Evolutionary conservation across 352 stramenopile species (phyloP).

Genomic region (Globisporangium okanoganense): DNA sequence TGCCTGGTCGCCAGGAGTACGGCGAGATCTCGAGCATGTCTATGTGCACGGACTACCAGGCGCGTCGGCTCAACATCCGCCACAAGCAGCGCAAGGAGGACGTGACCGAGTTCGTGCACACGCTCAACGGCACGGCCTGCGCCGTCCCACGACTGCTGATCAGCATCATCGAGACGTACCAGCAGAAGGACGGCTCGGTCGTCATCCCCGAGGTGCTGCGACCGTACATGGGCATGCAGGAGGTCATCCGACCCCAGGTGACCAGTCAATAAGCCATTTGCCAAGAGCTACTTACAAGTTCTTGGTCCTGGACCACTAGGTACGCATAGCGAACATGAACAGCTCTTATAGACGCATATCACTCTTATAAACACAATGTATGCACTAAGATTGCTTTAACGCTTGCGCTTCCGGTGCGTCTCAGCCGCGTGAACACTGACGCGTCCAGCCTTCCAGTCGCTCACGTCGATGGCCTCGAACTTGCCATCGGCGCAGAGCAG

Average conservation of each 20-base stretch:
- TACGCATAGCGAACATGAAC: neutral
- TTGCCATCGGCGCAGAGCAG: conserved; percentile 28
- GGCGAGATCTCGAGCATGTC: conserved; percentile 84
- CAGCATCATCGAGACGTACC: conserved; percentile 81
- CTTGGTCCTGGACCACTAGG: no score
- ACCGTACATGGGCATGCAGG: conserved; percentile 77
- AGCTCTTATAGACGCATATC: neutral
- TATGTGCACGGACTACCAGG: conserved; percentile 90
- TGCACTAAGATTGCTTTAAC: neutral
- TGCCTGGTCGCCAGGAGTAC: conserved; percentile 75
- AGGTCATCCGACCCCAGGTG: conserved; percentile 37
- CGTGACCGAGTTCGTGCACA: conserved; percentile 79
- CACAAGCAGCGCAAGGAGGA: conserved; percentile 66
- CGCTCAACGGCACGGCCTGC: conserved; percentile 83
- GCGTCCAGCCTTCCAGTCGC: conserved; percentile 37
- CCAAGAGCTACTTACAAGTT: no score
- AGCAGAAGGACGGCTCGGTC: conserved; percentile 76
- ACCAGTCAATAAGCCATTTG: conserved; percentile 9
- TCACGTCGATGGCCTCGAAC: conserved; percentile 40
- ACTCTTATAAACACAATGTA: neutral
- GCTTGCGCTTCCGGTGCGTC: conserved; percentile 10
- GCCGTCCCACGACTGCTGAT: conserved; percentile 83
- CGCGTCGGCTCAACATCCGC: conserved; percentile 81
- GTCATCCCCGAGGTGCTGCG: conserved; percentile 71
- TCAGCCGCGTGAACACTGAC: conserved; percentile 21